Percentiles rank a stretch among this genome's conserved stretches.
These are phyloP conservation scores for Penicillium canescens DNA, from an alignment of 495 filamentous ascomycete species.

Conservation along the genomic window DNA sequence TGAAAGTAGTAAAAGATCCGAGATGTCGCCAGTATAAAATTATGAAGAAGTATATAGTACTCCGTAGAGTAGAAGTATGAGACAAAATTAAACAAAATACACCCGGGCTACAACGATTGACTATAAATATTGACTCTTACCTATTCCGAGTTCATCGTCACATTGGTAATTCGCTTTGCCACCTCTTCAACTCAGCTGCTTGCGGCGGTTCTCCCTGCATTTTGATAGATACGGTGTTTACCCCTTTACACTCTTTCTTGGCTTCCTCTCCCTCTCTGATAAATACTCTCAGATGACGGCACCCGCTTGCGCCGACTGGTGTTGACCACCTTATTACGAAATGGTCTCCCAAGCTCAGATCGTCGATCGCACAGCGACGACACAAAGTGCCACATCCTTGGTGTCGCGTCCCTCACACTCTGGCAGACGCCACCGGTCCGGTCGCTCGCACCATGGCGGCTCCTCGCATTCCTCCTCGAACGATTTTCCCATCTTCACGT, in stretches of 20 bases:
- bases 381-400: slow-evolving; percentile 58
- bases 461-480: slow-evolving; percentile 71
- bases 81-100: no score
- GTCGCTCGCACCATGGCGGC: slow-evolving; percentile 80
- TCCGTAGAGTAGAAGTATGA: no score
- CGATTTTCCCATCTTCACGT: slow-evolving; percentile 87
- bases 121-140: neutral
- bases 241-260: neutral
- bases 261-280: neutral
- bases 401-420: slow-evolving; percentile 56
- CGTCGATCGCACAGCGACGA: slow-evolving; percentile 50
- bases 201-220: slow-evolving; percentile 9
- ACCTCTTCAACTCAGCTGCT: slow-evolving; percentile 22
- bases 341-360: slow-evolving; percentile 78
- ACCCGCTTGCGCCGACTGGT: slow-evolving; percentile 15
- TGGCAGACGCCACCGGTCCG: slow-evolving; percentile 65
- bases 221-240: slow-evolving; percentile 6
- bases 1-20: slow-evolving; percentile 8
- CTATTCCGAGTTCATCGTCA: neutral
- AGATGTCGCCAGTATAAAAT: slow-evolving; percentile 3
- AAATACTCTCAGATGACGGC: slow-evolving; percentile 14
- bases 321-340: slow-evolving; percentile 24
- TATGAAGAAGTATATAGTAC: neutral
- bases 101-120: neutral
- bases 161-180: slow-evolving; percentile 15